Percentiles rank a stretch among this genome's conserved stretches.
phyloP scores from a whole-genome alignment of 1,284 basidiomycete genomes.

The Fomitopsis schrenkii region DNA sequence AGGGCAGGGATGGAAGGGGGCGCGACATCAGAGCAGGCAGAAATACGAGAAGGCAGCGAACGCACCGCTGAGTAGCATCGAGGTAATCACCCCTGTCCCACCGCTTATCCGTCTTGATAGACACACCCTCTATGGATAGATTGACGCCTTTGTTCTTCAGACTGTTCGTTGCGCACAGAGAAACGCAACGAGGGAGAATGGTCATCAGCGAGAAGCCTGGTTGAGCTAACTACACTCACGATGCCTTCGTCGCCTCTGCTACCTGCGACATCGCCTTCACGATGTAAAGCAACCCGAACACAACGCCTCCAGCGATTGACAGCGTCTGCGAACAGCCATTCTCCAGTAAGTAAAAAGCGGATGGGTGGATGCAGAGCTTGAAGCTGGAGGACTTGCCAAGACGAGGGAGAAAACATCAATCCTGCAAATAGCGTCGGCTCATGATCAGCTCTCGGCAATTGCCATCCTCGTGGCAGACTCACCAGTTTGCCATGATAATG shows the following conservation, averaged over 20 bases:
- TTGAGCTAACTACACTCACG: slow-evolving; percentile 10
- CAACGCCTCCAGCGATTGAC: slow-evolving; percentile 10
- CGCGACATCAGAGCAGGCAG: neutral
- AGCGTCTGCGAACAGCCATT: slow-evolving; percentile 13
- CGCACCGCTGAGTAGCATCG: slow-evolving; percentile 68
- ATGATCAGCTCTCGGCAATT: neutral
- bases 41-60: slow-evolving; percentile 5
- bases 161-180: slow-evolving; percentile 26
- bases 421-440: neutral
- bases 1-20: neutral
- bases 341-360: neutral
- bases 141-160: slow-evolving; percentile 52
- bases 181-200: neutral
- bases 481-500: slow-evolving; percentile 9
- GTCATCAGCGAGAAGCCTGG: neutral
- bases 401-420: slow-evolving; percentile 9
- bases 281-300: slow-evolving; percentile 9
- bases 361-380: neutral
- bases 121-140: slow-evolving; percentile 52
- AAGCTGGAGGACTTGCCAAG: slow-evolving; percentile 3
- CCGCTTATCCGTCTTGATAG: slow-evolving; percentile 56
- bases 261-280: slow-evolving; percentile 9
- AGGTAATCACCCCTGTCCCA: slow-evolving; percentile 61
- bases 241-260: slow-evolving; percentile 17
- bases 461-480: neutral